phyloP scores from a whole-genome alignment of 1,284 basidiomycete genomes.

The Sporisorium sorghi region DNA sequence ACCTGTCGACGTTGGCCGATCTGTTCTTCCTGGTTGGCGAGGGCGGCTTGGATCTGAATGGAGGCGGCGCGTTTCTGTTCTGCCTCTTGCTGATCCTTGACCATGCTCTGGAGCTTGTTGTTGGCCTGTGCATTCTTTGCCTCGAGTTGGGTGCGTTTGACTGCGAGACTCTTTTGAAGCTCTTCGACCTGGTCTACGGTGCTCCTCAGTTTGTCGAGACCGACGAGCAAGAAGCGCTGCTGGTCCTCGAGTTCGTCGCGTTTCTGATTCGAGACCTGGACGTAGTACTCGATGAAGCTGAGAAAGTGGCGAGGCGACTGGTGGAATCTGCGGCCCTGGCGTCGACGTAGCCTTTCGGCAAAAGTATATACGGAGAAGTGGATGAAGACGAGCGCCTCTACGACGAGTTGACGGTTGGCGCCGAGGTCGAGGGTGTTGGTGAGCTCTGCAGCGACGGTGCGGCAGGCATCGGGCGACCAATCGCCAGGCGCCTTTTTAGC shows the following conservation, averaged over 20 bases:
- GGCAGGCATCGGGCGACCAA: slow-evolving; percentile 68
- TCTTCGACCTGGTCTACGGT: slow-evolving; percentile 84
- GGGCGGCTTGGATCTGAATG: slow-evolving; percentile 91
- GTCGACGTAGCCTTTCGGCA: slow-evolving; percentile 86
- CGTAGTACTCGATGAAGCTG: slow-evolving; percentile 98
- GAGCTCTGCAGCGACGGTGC: slow-evolving; percentile 65
- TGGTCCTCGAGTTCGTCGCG: slow-evolving; percentile 99
- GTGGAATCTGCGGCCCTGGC: slow-evolving; percentile 93
- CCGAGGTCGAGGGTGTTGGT: slow-evolving; percentile 66
- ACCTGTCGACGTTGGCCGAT: slow-evolving; percentile 88
- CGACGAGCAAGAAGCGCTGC: slow-evolving; percentile 97
- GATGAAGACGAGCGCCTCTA: slow-evolving; percentile 92
- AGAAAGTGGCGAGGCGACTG: slow-evolving; percentile 98
- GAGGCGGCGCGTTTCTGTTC: slow-evolving; percentile 97
- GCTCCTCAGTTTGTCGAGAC: slow-evolving; percentile 93
- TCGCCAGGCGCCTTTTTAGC: slow-evolving; percentile 64
- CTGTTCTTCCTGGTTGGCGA: slow-evolving; percentile 88
- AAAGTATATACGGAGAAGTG: slow-evolving; percentile 90
- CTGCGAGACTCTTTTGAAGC: slow-evolving; percentile 91
- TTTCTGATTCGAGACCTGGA: slow-evolving; percentile 94
- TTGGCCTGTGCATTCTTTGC: slow-evolving; percentile 95
- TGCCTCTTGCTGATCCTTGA: slow-evolving; percentile 96
- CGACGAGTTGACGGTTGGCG: slow-evolving; percentile 72
- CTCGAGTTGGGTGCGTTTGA: slow-evolving; percentile 90
- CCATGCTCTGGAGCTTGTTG: slow-evolving; percentile 97